Evolutionary conservation across 1,284 basidiomycete species (phyloP).

Genomic region (Irpex sp.): DNA sequence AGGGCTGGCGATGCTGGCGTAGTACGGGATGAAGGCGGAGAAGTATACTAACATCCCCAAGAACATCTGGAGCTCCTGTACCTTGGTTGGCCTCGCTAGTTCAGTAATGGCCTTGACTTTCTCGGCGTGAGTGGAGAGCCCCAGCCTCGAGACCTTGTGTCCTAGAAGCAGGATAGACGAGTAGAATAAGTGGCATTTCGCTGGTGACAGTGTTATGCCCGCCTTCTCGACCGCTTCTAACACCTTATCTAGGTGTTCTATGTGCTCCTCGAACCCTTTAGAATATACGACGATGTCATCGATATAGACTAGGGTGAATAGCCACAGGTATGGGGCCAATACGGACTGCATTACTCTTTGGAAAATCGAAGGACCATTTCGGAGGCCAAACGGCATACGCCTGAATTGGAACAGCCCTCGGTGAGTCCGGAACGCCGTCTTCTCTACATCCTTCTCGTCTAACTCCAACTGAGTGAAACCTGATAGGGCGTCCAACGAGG

Average conservation of each 20-base stretch:
- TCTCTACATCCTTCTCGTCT: slow-evolving; percentile 25
- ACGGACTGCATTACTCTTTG: slow-evolving; percentile 38
- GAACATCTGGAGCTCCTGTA: too few species aligned
- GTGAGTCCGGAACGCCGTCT: slow-evolving; percentile 38
- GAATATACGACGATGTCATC: slow-evolving; percentile 37
- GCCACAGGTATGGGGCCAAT: slow-evolving; percentile 35
- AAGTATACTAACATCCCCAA: too few species aligned
- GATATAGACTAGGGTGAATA: slow-evolving; percentile 36
- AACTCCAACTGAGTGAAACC: slow-evolving; percentile 40
- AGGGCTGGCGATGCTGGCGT: too few species aligned
- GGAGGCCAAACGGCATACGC: too few species aligned
- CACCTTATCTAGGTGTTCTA: neutral
- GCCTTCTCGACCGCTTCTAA: too few species aligned
- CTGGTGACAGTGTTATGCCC: slow-evolving; percentile 26
- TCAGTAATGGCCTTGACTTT: too few species aligned
- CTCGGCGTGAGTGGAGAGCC: too few species aligned
- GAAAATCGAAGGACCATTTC: slow-evolving; percentile 24
- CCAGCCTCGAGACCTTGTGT: too few species aligned
- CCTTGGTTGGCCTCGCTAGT: too few species aligned
- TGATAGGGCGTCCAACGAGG: slow-evolving; percentile 34
- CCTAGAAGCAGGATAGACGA: slow-evolving; percentile 31
- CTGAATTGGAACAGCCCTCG: slow-evolving; percentile 16
- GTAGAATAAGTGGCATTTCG: slow-evolving; percentile 32
- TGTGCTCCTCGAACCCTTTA: slow-evolving; percentile 18
- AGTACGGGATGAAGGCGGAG: too few species aligned